Percentiles rank a stretch among this genome's conserved stretches.
These are phyloP conservation scores for Chrysoporthe cubensis DNA, from an alignment of 2,329 filamentous ascomycete genomes.

Conservation along the genomic window DNA sequence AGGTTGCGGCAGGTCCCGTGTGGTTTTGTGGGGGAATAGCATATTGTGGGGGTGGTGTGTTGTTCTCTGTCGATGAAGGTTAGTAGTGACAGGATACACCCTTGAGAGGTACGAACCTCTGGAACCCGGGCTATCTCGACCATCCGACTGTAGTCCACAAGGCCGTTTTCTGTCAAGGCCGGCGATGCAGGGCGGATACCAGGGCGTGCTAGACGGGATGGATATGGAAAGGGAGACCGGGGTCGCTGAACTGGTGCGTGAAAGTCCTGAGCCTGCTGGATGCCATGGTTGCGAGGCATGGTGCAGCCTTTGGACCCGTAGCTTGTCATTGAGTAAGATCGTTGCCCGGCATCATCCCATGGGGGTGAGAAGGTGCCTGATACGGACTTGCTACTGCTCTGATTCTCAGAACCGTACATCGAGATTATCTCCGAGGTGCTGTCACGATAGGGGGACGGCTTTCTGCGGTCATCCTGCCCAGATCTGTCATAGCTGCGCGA, in stretches of 20 bases:
- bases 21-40: conserved; percentile 39
- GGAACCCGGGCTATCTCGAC: conserved; percentile 53
- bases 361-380: conserved; percentile 47
- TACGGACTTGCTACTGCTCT: conserved; percentile 42
- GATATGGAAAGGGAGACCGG: conserved; percentile 63
- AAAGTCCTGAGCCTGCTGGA: conserved; percentile 39
- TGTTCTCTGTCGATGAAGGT: conserved; percentile 47
- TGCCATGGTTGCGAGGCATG: conserved; percentile 17
- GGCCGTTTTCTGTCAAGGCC: conserved; percentile 51
- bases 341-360: conserved; percentile 48
- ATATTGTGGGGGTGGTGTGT: conserved; percentile 48
- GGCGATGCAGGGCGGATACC: conserved; percentile 55
- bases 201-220: conserved; percentile 59
- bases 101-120: conserved; percentile 42
- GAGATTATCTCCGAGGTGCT: conserved; percentile 60
- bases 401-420: conserved; percentile 57
- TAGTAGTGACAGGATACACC: neutral
- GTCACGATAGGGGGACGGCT: conserved; percentile 55
- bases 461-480: conserved; percentile 47
- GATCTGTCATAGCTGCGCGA: conserved; percentile 39
- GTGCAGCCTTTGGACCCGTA: conserved; percentile 43
- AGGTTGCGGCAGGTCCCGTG: conserved; percentile 42
- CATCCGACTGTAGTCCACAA: conserved; percentile 55
- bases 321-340: conserved; percentile 61
- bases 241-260: conserved; percentile 42